phyloP scores from a whole-genome alignment of 768 basidiomycete species.

The Paxillus rubicundulus region DNA sequence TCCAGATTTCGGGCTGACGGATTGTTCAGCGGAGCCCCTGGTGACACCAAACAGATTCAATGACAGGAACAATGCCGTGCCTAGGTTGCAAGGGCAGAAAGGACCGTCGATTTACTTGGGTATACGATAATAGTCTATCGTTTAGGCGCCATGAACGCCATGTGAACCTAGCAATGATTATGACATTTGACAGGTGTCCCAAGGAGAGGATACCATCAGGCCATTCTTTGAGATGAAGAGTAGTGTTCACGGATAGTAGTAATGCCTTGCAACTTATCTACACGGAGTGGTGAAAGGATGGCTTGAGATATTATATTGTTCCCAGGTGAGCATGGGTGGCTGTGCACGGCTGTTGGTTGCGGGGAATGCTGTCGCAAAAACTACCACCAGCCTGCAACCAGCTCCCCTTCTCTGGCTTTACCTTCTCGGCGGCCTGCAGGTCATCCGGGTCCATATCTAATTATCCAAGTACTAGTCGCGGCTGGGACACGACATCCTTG shows the following conservation, averaged over 20 bases:
- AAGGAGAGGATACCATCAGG: neutral
- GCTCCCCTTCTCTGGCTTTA: neutral
- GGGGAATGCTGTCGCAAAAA: neutral
- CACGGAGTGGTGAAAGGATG: neutral
- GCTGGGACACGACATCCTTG: conserved; percentile 7
- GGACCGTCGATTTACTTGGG: too few relatives aligned
- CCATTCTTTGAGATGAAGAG: neutral
- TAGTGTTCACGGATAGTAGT: too few relatives aligned
- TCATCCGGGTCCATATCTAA: conserved; percentile 2
- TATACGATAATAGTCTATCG: neutral
- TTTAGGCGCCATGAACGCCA: neutral
- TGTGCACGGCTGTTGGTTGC: neutral
- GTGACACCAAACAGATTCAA: too few relatives aligned
- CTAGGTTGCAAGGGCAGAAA: too few relatives aligned
- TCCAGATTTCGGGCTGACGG: too few relatives aligned
- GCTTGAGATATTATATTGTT: neutral
- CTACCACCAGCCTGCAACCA: neutral
- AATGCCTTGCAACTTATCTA: too few relatives aligned
- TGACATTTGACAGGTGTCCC: neutral
- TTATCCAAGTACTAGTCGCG: conserved; percentile 3
- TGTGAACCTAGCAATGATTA: neutral
- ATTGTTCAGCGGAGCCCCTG: too few relatives aligned
- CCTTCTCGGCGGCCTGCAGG: neutral
- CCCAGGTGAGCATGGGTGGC: neutral
- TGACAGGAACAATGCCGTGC: too few relatives aligned